Evolutionary conservation across 768 basidiomycete genomes (phyloP).

Genomic region (Russula earlei): DNA sequence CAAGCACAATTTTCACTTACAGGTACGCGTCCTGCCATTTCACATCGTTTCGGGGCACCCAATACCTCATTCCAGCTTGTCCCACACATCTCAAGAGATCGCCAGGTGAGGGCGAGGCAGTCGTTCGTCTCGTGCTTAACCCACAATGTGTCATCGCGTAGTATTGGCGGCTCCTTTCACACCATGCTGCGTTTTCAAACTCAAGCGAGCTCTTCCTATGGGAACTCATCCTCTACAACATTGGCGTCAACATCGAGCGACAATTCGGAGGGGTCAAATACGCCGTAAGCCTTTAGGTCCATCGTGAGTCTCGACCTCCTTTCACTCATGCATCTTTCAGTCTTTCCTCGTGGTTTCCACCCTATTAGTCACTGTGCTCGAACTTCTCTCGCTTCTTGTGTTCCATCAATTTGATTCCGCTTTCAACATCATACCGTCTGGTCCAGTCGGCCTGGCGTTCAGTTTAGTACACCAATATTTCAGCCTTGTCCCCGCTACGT

Average conservation of each 20-base stretch:
- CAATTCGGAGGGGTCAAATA: conserved; percentile 83
- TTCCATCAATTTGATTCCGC: conserved; percentile 47
- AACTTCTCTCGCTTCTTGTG: conserved; percentile 55
- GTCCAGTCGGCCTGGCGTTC: conserved; percentile 69
- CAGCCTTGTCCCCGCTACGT: conserved; percentile 65
- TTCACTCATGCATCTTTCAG: conserved; percentile 32
- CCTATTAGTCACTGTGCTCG: conserved; percentile 54
- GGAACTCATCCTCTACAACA: conserved; percentile 63
- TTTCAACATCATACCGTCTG: conserved; percentile 65
- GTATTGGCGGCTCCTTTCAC: conserved; percentile 77
- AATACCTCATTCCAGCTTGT: conserved; percentile 42
- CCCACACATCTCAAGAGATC: conserved; percentile 83
- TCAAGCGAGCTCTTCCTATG: conserved; percentile 80
- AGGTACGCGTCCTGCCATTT: conserved; percentile 34
- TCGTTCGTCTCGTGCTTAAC: background rate
- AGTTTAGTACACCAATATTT: conserved; percentile 77
- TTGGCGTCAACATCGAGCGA: conserved; percentile 66
- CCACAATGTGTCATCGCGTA: conserved; percentile 29
- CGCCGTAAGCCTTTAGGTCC: conserved; percentile 45
- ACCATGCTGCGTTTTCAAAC: conserved; percentile 71
- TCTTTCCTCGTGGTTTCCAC: conserved; percentile 68
- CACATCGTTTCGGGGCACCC: conserved; percentile 1
- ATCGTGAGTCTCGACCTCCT: background rate
- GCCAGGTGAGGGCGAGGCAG: conserved; percentile 50
- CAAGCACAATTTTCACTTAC: conserved; percentile 84